These are phyloP conservation scores for Citrus australasica DNA, from an alignment of 345 rosid genomes.

Conservation along the genomic window DNA sequence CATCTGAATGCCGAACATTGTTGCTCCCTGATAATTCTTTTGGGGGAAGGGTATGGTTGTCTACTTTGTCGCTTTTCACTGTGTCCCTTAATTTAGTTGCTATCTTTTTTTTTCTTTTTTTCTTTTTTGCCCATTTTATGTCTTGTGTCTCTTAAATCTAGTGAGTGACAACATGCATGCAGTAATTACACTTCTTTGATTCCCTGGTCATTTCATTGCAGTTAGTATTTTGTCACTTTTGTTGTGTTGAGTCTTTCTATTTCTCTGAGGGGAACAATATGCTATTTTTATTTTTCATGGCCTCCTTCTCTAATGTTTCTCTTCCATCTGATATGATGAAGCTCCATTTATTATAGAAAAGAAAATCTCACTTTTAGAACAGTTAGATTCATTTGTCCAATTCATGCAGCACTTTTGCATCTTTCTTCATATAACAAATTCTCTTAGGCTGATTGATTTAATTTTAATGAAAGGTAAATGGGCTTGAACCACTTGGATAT, in stretches of 20 bases:
- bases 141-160: background rate
- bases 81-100: background rate
- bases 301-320: background rate
- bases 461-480: background rate
- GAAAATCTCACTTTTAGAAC: background rate
- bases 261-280: background rate
- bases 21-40: slow-evolving; percentile 28
- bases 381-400: background rate
- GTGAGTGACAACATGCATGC: background rate
- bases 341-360: background rate
- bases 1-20: slow-evolving; percentile 28
- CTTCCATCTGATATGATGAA: background rate
- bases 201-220: background rate
- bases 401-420: background rate
- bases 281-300: background rate
- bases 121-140: background rate
- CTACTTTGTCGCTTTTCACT: background rate
- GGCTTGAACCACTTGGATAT: background rate
- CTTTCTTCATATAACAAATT: background rate
- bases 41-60: slow-evolving; percentile 25
- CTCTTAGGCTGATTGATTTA: background rate
- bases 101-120: background rate
- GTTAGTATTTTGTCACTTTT: background rate
- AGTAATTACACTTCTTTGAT: background rate
- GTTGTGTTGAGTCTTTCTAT: background rate